Conservation (phyloP, 805 yeast genomes). For the Cephaloascus fragrans region DNA sequence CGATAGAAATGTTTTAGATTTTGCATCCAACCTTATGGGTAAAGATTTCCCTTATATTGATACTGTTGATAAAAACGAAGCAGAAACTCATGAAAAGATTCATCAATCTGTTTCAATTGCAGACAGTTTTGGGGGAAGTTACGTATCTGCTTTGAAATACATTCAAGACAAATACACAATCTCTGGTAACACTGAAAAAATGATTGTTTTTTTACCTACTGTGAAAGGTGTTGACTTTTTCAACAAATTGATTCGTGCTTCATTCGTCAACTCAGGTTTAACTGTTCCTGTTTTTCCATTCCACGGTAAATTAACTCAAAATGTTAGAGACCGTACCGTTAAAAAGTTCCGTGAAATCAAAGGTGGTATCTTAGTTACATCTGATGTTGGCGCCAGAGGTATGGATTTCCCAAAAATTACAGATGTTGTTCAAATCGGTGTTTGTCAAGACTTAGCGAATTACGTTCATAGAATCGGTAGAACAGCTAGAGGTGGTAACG, state of each 20-base stretch:
- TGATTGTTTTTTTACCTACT: conserved; percentile 78
- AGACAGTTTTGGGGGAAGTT: conserved; percentile 43
- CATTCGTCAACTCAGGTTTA: conserved; percentile 5
- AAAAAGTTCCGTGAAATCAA: conserved; percentile 36
- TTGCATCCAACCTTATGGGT: conserved; percentile 55
- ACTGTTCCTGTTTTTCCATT: conserved; percentile 17
- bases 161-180: conserved; percentile 26
- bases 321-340: conserved; percentile 52
- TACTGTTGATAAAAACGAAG: conserved; percentile 64
- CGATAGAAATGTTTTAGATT: conserved; percentile 50
- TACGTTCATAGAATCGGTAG: conserved; percentile 93
- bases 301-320: conserved; percentile 72
- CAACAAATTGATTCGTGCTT: conserved; percentile 29
- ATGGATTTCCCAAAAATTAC: conserved; percentile 88
- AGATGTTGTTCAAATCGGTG: conserved; percentile 76
- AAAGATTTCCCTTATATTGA: conserved; percentile 51
- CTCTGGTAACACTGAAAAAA: conserved; percentile 52
- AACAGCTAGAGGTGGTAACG: conserved; percentile 86
- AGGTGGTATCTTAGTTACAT: conserved; percentile 60
- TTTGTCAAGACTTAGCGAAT: conserved; percentile 65
- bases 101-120: conserved; percentile 56
- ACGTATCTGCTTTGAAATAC: conserved; percentile 46
- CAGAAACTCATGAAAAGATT: conserved; percentile 69
- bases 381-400: conserved; percentile 95
- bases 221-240: conserved; percentile 56